phyloP scores from a whole-genome alignment of 352 stramenopile species.

The Poterioochromonas sp. region DNA sequence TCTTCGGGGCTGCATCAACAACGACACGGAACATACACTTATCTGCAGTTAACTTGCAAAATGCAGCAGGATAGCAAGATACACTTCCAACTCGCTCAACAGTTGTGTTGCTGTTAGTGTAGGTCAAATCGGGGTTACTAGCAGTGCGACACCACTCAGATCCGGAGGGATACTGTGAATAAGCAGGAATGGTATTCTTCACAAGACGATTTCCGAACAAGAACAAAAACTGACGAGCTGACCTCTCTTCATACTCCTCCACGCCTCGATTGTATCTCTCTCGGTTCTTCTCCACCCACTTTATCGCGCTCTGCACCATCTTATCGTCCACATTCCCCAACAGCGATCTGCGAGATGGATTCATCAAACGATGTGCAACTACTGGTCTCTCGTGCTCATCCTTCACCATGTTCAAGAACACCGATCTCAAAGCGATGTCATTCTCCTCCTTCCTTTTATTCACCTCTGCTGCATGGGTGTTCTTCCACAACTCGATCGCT shows the following conservation, averaged over 20 bases:
- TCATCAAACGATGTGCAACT: background rate
- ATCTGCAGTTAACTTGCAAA: background rate
- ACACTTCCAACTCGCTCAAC: constrained; percentile 15
- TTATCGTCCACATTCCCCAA: no score
- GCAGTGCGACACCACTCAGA: background rate
- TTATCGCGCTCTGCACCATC: background rate
- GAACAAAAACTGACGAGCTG: constrained; percentile 11
- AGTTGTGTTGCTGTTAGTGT: background rate
- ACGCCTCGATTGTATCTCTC: background rate
- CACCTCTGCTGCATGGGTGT: background rate
- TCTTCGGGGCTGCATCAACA: constrained; percentile 5
- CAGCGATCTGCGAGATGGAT: background rate
- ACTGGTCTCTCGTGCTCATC: background rate
- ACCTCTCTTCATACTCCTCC: background rate
- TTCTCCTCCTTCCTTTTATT: background rate
- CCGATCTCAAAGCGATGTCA: background rate
- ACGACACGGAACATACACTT: background rate
- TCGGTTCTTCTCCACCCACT: background rate
- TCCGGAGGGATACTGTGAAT: background rate
- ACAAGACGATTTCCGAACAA: background rate
- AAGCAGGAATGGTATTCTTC: background rate
- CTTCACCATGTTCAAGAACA: background rate
- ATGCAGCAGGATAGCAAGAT: constrained; percentile 26
- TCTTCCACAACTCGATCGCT: constrained; percentile 11
- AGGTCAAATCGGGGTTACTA: background rate